These are phyloP conservation scores for Peziza echinospora DNA, from an alignment of 495 filamentous ascomycete species.

Conservation along the genomic window DNA sequence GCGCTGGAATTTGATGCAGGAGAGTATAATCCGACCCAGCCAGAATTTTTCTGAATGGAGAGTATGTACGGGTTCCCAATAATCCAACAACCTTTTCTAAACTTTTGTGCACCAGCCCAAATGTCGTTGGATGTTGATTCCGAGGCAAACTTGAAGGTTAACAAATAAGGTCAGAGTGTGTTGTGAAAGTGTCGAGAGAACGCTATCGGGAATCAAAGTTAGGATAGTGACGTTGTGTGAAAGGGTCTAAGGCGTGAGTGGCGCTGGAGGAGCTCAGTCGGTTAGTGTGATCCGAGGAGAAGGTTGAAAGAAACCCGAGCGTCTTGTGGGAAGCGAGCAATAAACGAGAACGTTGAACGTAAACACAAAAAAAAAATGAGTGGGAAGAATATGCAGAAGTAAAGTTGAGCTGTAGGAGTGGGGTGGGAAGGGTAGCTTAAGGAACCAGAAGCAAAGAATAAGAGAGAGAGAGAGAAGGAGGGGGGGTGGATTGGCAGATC, in stretches of 20 bases:
- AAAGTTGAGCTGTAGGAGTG: background rate
- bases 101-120: no score
- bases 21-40: no score
- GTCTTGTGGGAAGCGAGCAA: no score
- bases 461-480: background rate
- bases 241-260: background rate
- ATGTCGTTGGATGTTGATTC: no score
- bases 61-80: no score
- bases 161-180: no score
- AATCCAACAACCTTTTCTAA: no score
- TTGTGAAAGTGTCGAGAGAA: no score
- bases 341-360: background rate
- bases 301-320: background rate
- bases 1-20: no score
- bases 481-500: background rate
- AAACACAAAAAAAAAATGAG: slow-evolving; percentile 8
- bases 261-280: background rate
- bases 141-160: no score
- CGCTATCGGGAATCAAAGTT: no score
- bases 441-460: background rate
- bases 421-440: background rate
- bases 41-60: no score
- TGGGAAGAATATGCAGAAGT: slow-evolving; percentile 3
- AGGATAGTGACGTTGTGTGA: background rate
- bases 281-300: background rate